Percentiles rank a stretch among this genome's conserved stretches.
These are phyloP conservation scores for Talaromyces sp. DNA, from an alignment of 2,329 filamentous ascomycete species.

Conservation along the genomic window DNA sequence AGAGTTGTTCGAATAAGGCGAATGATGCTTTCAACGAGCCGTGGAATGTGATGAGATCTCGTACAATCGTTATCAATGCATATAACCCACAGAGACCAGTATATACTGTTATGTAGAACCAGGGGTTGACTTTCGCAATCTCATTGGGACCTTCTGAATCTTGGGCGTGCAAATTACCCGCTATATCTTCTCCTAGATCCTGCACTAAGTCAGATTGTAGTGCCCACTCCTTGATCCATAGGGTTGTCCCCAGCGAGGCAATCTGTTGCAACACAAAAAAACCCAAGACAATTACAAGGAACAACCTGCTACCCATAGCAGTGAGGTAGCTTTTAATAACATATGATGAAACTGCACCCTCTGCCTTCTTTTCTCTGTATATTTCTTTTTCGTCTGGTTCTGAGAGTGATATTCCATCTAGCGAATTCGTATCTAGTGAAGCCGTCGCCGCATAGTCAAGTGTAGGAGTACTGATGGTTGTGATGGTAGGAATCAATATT, in stretches of 20 bases:
- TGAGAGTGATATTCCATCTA: not conserved
- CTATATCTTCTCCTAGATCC: not conserved
- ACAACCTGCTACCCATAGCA: not conserved
- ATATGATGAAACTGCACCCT: not conserved
- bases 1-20: not conserved
- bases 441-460: not conserved
- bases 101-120: slow-evolving; percentile 1
- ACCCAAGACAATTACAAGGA: not conserved
- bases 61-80: not conserved
- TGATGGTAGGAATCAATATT: not conserved
- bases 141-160: not conserved
- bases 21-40: slow-evolving; percentile 8
- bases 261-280: slow-evolving; percentile 4
- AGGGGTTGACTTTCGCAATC: not conserved
- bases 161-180: too few species aligned
- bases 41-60: slow-evolving; percentile 1
- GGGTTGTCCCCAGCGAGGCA: slow-evolving; percentile 1
- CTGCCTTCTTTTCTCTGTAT: slow-evolving; percentile 5
- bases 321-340: slow-evolving; percentile 5
- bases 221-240: slow-evolving; percentile 14
- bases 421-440: not conserved
- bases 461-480: not conserved
- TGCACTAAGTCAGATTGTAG: not conserved
- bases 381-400: not conserved
- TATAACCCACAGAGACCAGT: not conserved